Base-by-base conservation (phyloP, 2,329 filamentous ascomycete genomes). In the Dactylellina drechsleri region DNA sequence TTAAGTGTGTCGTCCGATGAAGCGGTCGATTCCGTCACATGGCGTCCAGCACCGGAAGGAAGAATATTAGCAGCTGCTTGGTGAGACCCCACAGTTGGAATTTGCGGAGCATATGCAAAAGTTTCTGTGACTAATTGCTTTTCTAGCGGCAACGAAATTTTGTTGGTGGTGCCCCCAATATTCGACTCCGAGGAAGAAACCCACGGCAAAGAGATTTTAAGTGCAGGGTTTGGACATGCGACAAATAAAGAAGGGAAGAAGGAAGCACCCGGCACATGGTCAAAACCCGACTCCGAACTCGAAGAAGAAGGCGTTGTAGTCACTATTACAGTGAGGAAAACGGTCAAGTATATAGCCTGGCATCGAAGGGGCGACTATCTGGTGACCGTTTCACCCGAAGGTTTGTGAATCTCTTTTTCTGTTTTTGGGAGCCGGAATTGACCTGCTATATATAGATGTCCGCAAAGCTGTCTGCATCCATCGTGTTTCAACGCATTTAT, bases 311-410 rank as follows among this genome's bases (percentile, higher is more conserved):
- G 93, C 54, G 90, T 97, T 1, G 85, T 93, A 47, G 87, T 96
- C 73, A 91, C 92, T 80, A 88, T 92, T 66, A 93, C 92, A 5
- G 90, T 97, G 12, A 88, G 91, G 76, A 88, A 91, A 58, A 86
- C 89, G 1, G 88, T 97, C 80, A 98, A 97, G 84, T 90, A 92
- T 13, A 89, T 99, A 79, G 91, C 89, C 81, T 99, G 94, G 93
- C 96, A 99, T 83, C 88, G 94, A 72, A 89, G 92, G 75, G 95
- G 95, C 79, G 94, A 98, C 81, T 97, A 97, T 84, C 90, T 99
- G 80, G 90, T 92, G 78, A 96, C 93, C 0, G 92, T 97, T 20
- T 96, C 92, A 58, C 93, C 95, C 0, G 86, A 87, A 12, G 91
- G 91, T 36, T 89, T 91, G 80, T 49, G 18, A 57, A 28, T 43